Evolutionary conservation across 2,329 filamentous ascomycete genomes (phyloP), one percentile per base, ranked within the genome.

Genomic region (Colletotrichum scovillei): DNA sequence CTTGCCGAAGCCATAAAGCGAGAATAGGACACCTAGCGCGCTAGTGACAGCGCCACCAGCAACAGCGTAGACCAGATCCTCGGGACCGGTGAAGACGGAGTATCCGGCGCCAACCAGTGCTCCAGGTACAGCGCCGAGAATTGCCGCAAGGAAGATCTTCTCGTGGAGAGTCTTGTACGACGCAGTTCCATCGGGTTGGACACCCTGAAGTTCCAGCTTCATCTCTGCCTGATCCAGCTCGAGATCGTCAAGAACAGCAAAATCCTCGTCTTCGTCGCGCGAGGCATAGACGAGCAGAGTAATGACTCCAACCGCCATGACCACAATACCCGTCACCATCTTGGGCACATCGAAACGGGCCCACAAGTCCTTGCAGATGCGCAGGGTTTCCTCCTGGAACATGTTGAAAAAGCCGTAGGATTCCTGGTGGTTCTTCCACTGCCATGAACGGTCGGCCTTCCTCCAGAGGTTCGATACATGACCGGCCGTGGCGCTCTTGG

Each of bases 271-370:
- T 12, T 86, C 85, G 64, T 88, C 87, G 26, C 85, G 85, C 22
- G 89, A 89, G 9, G 94, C 91, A 81, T 97, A 98, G 62, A 96
- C 84, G 0, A 93, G 85, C 64, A 98, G 86, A 5, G 93, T 83
- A 2, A 92, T 76, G 26, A 98, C 88, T 3, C 93, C 92, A 28
- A 90, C 84, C 3, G 90, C 87, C 74, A 97, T 89, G 66, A 97
- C 89, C 0, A 82, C 80, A 49, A 98, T 91, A 59, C 97, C 97
- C 75, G 93, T 87, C 16, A 93, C 79, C 95, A 99, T 99, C 80
- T 93, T 94, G 2, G 91, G 88, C 24, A 98, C 87, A 81, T 99
- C 95, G 77, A 99, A 99, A 46, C 94, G 91, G 26, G 97, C 95
- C 97, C 97, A 99, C 19, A 98, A 86, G 52, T 88, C 89, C 80